phyloP scores from a whole-genome alignment of 495 filamentous ascomycete species.

The Penicillium maclennaniae region DNA sequence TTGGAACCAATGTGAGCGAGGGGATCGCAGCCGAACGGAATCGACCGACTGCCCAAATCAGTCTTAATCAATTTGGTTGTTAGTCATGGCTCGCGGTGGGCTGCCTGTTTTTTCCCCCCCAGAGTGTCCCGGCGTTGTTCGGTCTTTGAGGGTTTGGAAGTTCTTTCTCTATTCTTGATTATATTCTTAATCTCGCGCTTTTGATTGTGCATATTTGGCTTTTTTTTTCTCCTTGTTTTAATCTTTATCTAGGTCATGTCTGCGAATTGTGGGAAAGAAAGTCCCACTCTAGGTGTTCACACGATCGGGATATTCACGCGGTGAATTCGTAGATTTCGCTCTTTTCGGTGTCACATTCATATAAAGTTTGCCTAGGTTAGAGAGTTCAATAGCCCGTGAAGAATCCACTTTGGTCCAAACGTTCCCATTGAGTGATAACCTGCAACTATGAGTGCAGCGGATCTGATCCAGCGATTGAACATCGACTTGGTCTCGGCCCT shows the following conservation, averaged over 20 bases:
- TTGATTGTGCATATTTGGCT: no score
- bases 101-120: slow-evolving; percentile 2
- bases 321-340: neutral
- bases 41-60: slow-evolving; percentile 17
- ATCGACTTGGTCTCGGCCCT: neutral
- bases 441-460: neutral
- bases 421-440: neutral
- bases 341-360: neutral
- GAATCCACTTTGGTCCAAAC: neutral
- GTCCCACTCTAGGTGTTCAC: no score
- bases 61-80: neutral
- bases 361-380: neutral
- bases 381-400: neutral
- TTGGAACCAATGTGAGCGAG: neutral
- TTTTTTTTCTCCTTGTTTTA: no score
- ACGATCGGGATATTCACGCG: neutral
- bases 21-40: slow-evolving; percentile 8
- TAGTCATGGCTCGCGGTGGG: slow-evolving; percentile 4
- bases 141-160: no score
- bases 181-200: no score
- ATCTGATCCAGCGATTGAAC: neutral
- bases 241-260: no score
- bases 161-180: no score
- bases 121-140: neutral
- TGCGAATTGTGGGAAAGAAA: no score